Evolutionary conservation across 2,329 filamentous ascomycete species (phyloP), one percentile per base, ranked within the genome.

Genomic region (Orbilia brochopaga): DNA sequence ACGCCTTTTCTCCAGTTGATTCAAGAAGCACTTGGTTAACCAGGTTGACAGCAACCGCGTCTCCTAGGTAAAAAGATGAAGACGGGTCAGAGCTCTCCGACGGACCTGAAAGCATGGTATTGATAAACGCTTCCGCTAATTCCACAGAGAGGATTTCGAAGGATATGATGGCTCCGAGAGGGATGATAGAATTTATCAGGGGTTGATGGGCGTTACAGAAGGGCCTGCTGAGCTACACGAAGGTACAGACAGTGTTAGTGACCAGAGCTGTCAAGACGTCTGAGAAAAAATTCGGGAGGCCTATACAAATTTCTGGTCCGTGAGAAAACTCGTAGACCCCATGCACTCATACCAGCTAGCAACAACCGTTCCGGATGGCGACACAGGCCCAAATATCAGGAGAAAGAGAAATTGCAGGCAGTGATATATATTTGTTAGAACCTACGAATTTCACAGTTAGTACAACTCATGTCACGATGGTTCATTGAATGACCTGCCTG

Each of bases 261-360:
- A 19, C 4, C 11, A 5, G 17, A 21, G 5, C 8, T 6, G 7
- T 48, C 11, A 19, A 21, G 44, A 17, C 8, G 3, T 48, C 44
- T 15, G 5, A 3, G 19, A n/a, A 44, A 44, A n/a, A n/a, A 32
- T 24, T 21, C 7, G 11, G 19, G 42, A 15, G 30, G 40, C 10
- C 7, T 19, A 35, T 74, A 74, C 74, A 62, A 73, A 73, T 66
- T 73, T 73, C 27, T 69, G 55, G 19, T 59, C 61, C 1, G 72
- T 69, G 74, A 97, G 84, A 77, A 95, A 96, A 56, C 80, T 81
- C 76, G 86, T 87, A 13, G 85, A 82, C 46, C 84, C 82, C 83
- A 92, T 87, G 55, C 92, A 80, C n/a, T 83, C 81, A 76, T 92
- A 91, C 91, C 91, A 96, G 74, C 85, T 83, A 42, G 85, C 81